These are phyloP conservation scores for Mycena maculata DNA, from an alignment of 768 basidiomycete species.

Conservation along the genomic window DNA sequence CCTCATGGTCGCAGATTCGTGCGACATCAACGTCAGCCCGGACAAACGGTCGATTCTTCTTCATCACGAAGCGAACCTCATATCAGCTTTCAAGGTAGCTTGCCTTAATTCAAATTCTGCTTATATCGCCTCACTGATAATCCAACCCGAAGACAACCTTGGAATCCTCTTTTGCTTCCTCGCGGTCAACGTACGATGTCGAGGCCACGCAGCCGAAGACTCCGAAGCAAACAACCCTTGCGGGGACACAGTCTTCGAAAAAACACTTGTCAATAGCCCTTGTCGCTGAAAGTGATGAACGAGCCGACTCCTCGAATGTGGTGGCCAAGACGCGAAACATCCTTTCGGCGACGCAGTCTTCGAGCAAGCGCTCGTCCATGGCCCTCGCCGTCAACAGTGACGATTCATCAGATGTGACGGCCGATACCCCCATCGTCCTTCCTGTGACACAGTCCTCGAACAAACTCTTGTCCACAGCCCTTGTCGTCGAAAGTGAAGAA, in stretches of 20 bases:
- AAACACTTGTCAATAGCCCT: neutral
- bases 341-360: slow-evolving; percentile 22
- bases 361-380: neutral
- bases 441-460: too few species aligned
- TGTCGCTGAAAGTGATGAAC: too few species aligned
- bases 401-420: neutral
- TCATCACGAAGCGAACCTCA: slow-evolving; percentile 85
- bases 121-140: neutral
- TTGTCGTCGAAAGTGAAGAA: slow-evolving; percentile 16
- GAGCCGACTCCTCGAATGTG: too few species aligned
- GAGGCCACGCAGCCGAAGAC: slow-evolving; percentile 36
- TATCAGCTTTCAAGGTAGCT: slow-evolving; percentile 80
- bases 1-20: slow-evolving; percentile 62
- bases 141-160: slow-evolving; percentile 64
- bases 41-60: slow-evolving; percentile 97
- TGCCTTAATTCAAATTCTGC: neutral
- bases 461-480: too few species aligned
- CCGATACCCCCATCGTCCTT: too few species aligned
- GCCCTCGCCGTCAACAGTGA: neutral
- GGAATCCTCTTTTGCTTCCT: slow-evolving; percentile 73
- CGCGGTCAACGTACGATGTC: slow-evolving; percentile 80
- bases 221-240: slow-evolving; percentile 37
- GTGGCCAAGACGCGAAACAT: too few species aligned
- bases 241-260: slow-evolving; percentile 21
- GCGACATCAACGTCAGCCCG: slow-evolving; percentile 95